A percentile compares a stretch with the other conserved stretches of the same genome.
Conservation (phyloP, 208 protist species). For the Leishmania amazonensis region DNA sequence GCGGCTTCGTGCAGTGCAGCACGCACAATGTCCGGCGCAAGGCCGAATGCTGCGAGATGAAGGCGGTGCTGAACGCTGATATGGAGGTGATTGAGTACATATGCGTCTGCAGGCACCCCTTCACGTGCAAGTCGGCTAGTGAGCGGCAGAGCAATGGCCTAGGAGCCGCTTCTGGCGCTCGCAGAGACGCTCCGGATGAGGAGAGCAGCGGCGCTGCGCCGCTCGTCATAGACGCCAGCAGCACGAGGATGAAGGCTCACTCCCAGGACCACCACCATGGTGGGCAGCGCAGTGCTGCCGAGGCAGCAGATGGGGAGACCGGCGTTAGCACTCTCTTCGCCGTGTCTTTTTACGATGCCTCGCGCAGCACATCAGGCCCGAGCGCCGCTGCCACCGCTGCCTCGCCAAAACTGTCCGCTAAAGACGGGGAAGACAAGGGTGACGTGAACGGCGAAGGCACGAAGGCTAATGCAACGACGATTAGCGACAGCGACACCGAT, state of each 20-base stretch:
- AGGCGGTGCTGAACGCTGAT: constrained; percentile 68
- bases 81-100: constrained; percentile 59
- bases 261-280: not conserved
- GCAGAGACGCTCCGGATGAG: not conserved
- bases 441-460: not conserved
- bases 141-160: not conserved
- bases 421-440: not conserved
- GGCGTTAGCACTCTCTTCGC: constrained; percentile 26
- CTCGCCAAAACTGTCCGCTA: not conserved
- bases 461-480: constrained; percentile 3
- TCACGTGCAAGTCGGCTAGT: constrained; percentile 33
- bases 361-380: not conserved
- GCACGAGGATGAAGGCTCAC: constrained; percentile 20
- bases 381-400: not conserved
- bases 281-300: not conserved
- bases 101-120: constrained; percentile 52
- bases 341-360: constrained; percentile 21
- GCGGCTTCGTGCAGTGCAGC: constrained; percentile 56
- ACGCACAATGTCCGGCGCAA: constrained; percentile 55
- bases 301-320: not conserved
- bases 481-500: constrained; percentile 8
- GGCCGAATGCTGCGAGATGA: constrained; percentile 49
- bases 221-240: constrained; percentile 23
- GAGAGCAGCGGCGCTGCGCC: constrained; percentile 1
- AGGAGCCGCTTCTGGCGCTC: not conserved